phyloP scores from a whole-genome alignment of 495 filamentous ascomycete species.

The Amphirosellinia nigrospora region DNA sequence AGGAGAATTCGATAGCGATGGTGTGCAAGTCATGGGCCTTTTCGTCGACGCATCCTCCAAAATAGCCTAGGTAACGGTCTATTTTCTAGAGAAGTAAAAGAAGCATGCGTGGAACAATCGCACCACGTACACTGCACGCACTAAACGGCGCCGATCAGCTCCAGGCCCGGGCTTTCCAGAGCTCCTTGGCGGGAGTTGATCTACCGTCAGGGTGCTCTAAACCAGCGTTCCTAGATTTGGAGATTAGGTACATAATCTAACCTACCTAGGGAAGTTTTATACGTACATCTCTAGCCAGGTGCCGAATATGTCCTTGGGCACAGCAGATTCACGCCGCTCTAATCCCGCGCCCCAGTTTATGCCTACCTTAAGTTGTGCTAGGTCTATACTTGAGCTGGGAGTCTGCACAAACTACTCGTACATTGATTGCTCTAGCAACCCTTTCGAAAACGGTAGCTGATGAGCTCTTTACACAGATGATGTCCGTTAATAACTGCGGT shows the following conservation, averaged over 20 bases:
- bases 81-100: not conserved
- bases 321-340: constrained; percentile 8
- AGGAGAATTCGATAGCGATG: not conserved
- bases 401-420: not conserved
- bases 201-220: not conserved
- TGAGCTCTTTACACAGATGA: not conserved
- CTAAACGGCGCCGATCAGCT: constrained; percentile 11
- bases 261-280: not conserved
- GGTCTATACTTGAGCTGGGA: not conserved
- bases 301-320: constrained; percentile 8
- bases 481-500: not conserved
- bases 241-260: not conserved
- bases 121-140: not conserved
- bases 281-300: not conserved
- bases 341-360: not conserved
- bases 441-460: not conserved
- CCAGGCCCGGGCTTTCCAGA: constrained; percentile 5
- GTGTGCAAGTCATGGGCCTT: not conserved
- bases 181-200: constrained; percentile 16
- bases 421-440: not conserved
- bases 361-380: not conserved
- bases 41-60: not conserved
- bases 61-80: not conserved
- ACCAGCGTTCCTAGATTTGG: not conserved
- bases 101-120: constrained; percentile 18